A percentile compares a stretch with the other conserved stretches of the same genome.
Evolutionary conservation across 106 monocot genomes (phyloP).

Genomic region (Platanthera zijinensis): DNA sequence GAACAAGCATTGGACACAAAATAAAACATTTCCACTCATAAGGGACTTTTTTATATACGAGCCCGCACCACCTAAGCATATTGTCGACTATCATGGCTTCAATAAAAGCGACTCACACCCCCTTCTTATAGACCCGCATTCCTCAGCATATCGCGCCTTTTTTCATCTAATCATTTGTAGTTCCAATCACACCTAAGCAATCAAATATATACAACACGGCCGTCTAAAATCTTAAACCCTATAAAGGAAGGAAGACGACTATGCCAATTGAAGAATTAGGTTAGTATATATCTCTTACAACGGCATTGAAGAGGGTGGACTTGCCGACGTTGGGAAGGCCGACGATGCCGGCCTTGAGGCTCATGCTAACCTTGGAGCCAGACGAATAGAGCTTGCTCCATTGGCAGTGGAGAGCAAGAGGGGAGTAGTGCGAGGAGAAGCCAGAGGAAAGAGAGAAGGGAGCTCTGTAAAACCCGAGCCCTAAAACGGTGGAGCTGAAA

Average conservation of each 20-base stretch:
- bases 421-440: conserved; percentile 12
- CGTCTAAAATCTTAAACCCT: neutral
- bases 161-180: neutral
- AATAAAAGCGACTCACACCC: neutral
- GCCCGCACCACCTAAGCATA: neutral
- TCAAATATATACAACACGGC: too few relatives aligned
- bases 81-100: neutral
- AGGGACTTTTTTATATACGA: neutral
- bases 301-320: conserved; percentile 94
- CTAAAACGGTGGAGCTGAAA: conserved; percentile 23
- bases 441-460: conserved; percentile 6
- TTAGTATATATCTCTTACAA: conserved; percentile 35
- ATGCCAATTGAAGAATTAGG: neutral
- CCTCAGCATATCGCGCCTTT: neutral
- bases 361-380: conserved; percentile 65
- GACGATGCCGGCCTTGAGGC: conserved; percentile 89
- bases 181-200: too few relatives aligned
- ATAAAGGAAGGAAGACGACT: neutral
- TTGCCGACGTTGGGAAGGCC: conserved; percentile 97
- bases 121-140: neutral
- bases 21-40: neutral
- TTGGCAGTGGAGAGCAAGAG: conserved; percentile 24
- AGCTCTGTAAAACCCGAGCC: conserved; percentile 15
- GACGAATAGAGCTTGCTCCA: conserved; percentile 58
- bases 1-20: neutral